Evolutionary conservation across 2,329 filamentous ascomycete genomes (phyloP), one percentile per base, ranked within the genome.

Genomic region (Trichophyton schoenleinii): DNA sequence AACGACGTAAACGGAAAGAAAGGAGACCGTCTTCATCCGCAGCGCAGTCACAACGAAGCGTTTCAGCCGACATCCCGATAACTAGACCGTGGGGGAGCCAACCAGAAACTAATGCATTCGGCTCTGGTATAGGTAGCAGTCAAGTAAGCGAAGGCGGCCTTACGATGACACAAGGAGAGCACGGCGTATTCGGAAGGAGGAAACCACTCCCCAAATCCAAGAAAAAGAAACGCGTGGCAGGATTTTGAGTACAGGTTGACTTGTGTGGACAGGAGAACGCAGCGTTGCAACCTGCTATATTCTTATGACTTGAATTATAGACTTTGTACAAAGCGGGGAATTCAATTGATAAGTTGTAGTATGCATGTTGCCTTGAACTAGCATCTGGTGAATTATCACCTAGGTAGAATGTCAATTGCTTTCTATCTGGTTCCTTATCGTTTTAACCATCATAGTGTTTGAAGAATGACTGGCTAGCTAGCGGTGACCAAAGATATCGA

Each of bases 401-500:
- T 36, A 5, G 25, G 25, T 28, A 41, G 9, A 6, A 22, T 15
- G 2, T 52, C 5, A 4, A 22, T 25, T 18, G 11, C 20, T 48
- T 18, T 20, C 20, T 13, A 52, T 15, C 13, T n/a, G 8, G 13
- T 52, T 52, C 15, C 46, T 28, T 15, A 28, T 28, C 34, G 1
- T 36, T 36, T 13, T 3, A 36, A 36, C 34, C 34, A 13, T 52
- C 15, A 52, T 31, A 11, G 9, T 13, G 13, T 25, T 38, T 55
- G 28, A 20, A 55, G 25, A 44, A 44, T 44, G n/a, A 31, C 28
- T 15, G 20, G n/a, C 9, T 18, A 36, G 61, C 75, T 69, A 81
- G 64, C 77, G 73, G 70, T 83, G 80, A 9, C 80, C 80, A 66
- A 81, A 78, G 61, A 82, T 74, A 62, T 78, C 77, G 66, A 81